Evolutionary conservation across 257 asterid species (phyloP), one percentile per base, ranked within the genome.

Genomic region (Gentiana dahurica): DNA sequence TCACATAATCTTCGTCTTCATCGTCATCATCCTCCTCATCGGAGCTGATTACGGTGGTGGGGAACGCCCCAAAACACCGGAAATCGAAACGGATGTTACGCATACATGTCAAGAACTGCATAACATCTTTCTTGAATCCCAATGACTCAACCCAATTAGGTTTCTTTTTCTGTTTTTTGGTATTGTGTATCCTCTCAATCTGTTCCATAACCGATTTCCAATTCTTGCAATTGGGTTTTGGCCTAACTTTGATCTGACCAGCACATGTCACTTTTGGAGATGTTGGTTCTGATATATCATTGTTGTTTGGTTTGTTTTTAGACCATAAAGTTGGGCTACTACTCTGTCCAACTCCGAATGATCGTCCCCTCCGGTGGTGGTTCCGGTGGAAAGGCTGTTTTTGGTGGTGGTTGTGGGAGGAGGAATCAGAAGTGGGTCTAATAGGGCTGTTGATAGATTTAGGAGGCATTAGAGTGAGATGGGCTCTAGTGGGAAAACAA

Each of bases 151-250:
- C 63, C 93, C 95, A 86, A 5, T 77, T 8, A 12, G 75, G 36
- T 60, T 66, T 61, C 57, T 72, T 81, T 68, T 79, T 80, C 65
- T 75, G 63, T 44, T 65, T 75, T 53, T 66, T 67, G 34, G 59
- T 66, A 15, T 73, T 80, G 70, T 89, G 95, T 35, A 86, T 54
- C 77, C 79, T 68, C 61, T 89, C 97, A n/a, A 89, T 83, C 73
- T 89, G 95, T 15, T 86, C 95, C 95, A 89, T 89, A 5, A 89
- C 95, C 1, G 95, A 81, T 35, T 84, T 93, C 97, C 97, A 89
- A 53, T 81, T 79, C 77, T 80, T 80, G 82, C 95, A 84, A 1
- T 47, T 64, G 4, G 85, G 73, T 72, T 78, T 81, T 0, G 85
- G 59, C 69, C 76, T 58, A 3, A 79, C 86, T 55, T 86, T 89